Evolutionary conservation across 2,329 filamentous ascomycete genomes (phyloP), one percentile per base, ranked within the genome.

Genomic region (Fusarium sarcochroum): DNA sequence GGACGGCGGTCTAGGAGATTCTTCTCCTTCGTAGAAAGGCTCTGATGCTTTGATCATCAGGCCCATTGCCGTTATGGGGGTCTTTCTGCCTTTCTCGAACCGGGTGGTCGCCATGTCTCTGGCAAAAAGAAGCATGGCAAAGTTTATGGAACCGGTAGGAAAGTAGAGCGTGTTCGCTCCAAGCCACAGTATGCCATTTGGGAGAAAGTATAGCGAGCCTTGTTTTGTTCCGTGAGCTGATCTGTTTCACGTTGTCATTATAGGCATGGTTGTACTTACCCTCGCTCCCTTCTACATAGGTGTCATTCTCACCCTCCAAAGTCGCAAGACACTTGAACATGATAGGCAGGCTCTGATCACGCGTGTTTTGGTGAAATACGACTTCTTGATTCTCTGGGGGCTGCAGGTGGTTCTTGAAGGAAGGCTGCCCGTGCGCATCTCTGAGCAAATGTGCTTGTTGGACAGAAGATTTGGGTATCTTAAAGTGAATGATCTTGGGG

Each of bases 41-140:
- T 57, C 58, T 18, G 21, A 21, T 13, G 34, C 58, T 7, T 18
- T 14, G 7, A 65, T n/a, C 38, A 65, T 40, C n/a, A 62, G 5
- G n/a, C 41, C 42, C 52, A 65, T 57, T 5, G 52, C 51, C 18
- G 58, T 58, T 20, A 47, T 62, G 6, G 50, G 52, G 10, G 27
- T 30, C 27, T 7, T 20, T 4, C 34, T 15, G 4, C n/a, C 17
- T 4, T 25, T 20, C 23, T 7, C 21, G 13, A 15, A 42, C 9
- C 34, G 37, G 13, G 44, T 40, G n/a, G 53, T 30, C 27, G 27
- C 44, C 6, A n/a, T 8, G 17, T 66, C 62, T 23, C 41, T 57
- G 13, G 45, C 34, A 38, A 53, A 65, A 13, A 49, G 17, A 37
- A 65, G 48, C 17, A 44, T 25, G 11, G 46, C 11, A 7, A 25